These are phyloP conservation scores for Knoxdaviesia proteae DNA, from an alignment of 2,329 filamentous ascomycete genomes.

Conservation along the genomic window DNA sequence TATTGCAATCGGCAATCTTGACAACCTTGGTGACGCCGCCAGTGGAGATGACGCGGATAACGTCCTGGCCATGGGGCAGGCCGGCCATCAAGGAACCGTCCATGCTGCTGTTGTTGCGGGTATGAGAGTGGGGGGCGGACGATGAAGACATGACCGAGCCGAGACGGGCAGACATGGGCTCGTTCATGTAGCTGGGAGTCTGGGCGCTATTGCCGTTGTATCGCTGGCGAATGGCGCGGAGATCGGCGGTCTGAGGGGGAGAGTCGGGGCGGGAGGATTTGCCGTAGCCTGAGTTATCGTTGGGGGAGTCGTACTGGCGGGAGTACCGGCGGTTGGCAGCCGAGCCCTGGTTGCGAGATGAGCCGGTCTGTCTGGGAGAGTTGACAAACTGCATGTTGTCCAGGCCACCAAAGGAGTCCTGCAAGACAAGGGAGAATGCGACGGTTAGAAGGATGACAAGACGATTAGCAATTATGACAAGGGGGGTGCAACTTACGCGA, in stretches of 20 bases:
- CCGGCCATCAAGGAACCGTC: slow-evolving; percentile 75
- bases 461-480: not conserved
- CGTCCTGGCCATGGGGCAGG: slow-evolving; percentile 65
- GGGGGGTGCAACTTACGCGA: slow-evolving; percentile 36
- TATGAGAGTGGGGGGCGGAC: slow-evolving; percentile 27
- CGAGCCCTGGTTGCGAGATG: slow-evolving; percentile 41
- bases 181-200: slow-evolving; percentile 40
- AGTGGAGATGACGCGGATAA: slow-evolving; percentile 85
- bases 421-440: not conserved
- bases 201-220: slow-evolving; percentile 27
- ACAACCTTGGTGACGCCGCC: slow-evolving; percentile 83
- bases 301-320: slow-evolving; percentile 30
- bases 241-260: slow-evolving; percentile 37
- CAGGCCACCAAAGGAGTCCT: slow-evolving; percentile 71
- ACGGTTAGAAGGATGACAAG: not conserved
- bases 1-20: slow-evolving; percentile 79
- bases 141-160: slow-evolving; percentile 18
- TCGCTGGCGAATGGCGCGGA: slow-evolving; percentile 27
- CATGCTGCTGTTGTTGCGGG: slow-evolving; percentile 62
- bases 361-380: slow-evolving; percentile 23
- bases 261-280: slow-evolving; percentile 54
- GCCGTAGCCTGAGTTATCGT: slow-evolving; percentile 14
- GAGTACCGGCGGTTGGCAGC: slow-evolving; percentile 41
- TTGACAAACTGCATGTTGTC: slow-evolving; percentile 47
- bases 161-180: slow-evolving; percentile 40